phyloP scores from a whole-genome alignment of 805 yeast genomes.

The Candida ipomoeae region DNA sequence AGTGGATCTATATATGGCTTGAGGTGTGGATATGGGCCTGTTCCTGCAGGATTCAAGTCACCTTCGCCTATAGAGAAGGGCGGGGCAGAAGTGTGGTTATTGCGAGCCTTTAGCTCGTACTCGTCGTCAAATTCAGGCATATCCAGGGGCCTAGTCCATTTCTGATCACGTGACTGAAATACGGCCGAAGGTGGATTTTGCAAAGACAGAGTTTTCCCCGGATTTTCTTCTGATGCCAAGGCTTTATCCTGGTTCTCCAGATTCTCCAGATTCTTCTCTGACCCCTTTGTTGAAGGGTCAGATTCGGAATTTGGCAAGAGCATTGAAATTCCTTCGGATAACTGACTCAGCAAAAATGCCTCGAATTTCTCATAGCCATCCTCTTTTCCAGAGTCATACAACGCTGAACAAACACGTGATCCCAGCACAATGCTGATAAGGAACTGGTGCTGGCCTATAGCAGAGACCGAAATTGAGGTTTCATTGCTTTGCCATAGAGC shows the following conservation, averaged over 20 bases:
- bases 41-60: slow-evolving; percentile 49
- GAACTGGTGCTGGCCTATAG: background rate
- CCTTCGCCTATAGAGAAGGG: slow-evolving; percentile 43
- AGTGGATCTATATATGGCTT: slow-evolving; percentile 44
- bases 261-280: background rate
- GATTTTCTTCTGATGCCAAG: background rate
- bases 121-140: slow-evolving; percentile 56
- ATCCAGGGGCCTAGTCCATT: slow-evolving; percentile 25
- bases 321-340: background rate
- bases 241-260: no score
- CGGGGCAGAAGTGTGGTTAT: slow-evolving; percentile 2
- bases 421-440: slow-evolving; percentile 1
- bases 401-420: background rate
- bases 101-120: slow-evolving; percentile 30
- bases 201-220: no score
- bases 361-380: background rate
- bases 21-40: slow-evolving; percentile 38
- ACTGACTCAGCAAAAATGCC: background rate
- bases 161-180: background rate
- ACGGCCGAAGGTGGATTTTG: background rate
- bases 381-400: background rate
- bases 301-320: background rate
- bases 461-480: background rate
- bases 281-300: background rate
- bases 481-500: background rate